Evolutionary conservation across 2,329 filamentous ascomycete species (phyloP).

Genomic region (Tolypocladium pustulatum): DNA sequence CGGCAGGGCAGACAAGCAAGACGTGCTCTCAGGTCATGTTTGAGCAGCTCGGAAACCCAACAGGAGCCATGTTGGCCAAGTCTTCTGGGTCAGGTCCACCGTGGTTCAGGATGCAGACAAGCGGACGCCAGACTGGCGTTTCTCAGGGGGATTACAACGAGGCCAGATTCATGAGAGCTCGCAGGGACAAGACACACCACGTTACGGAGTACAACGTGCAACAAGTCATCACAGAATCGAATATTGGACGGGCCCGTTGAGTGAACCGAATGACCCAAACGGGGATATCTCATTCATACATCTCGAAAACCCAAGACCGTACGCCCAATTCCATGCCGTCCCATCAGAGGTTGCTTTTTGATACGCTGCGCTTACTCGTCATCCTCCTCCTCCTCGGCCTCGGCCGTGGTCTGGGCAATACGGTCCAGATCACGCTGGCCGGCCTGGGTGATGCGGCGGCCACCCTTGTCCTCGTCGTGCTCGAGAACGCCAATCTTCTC

Average conservation of each 20-base stretch:
- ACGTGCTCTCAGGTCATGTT: no score
- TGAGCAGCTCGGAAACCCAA: no score
- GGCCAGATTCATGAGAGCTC: background rate
- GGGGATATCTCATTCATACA: conserved; percentile 30
- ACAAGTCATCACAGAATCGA: background rate
- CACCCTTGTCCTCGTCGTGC: conserved; percentile 96
- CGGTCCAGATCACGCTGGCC: conserved; percentile 99
- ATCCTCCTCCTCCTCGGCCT: conserved; percentile 59
- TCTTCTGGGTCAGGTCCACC: background rate
- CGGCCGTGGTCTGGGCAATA: conserved; percentile 72
- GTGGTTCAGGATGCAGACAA: background rate
- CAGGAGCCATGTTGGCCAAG: background rate
- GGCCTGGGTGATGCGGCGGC: conserved; percentile 93
- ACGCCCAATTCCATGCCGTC: conserved; percentile 22
- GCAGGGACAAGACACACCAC: background rate
- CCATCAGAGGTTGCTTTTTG: conserved; percentile 2
- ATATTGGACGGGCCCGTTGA: conserved; percentile 19
- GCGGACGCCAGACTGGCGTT: background rate
- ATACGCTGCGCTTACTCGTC: conserved; percentile 45
- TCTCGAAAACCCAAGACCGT: conserved; percentile 27
- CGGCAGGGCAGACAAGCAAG: background rate
- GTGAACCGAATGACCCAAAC: conserved; percentile 26
- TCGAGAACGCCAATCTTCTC: conserved; percentile 99
- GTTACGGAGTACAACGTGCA: background rate
- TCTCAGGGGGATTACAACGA: no score